Conservation (phyloP, 805 yeast species). For the Scheffersomyces ergatensis region DNA sequence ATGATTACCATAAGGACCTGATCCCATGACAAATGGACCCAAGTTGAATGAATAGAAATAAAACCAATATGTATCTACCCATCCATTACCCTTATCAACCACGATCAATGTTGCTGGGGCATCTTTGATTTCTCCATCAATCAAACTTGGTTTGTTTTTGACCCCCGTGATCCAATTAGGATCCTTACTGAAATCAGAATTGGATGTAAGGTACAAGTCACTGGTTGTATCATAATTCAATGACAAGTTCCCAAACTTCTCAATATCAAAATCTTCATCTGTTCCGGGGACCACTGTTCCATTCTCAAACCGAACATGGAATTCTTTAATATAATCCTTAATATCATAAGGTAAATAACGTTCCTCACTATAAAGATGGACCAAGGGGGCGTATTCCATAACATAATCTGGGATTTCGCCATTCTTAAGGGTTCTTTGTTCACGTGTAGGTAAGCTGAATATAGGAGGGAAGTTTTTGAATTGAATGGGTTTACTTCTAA, state of each 20-base stretch:
- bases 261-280: constrained; percentile 27
- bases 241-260: constrained; percentile 29
- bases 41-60: constrained; percentile 90
- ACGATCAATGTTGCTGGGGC: constrained; percentile 84
- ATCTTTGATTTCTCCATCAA: constrained; percentile 64
- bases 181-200: constrained; percentile 62
- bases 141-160: constrained; percentile 62
- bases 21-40: constrained; percentile 97
- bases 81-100: constrained; percentile 89
- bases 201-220: constrained; percentile 58
- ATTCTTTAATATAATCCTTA: constrained; percentile 62
- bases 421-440: constrained; percentile 36
- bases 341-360: constrained; percentile 81
- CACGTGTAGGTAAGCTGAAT: constrained; percentile 24
- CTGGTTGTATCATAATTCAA: constrained; percentile 16
- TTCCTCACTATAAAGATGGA: constrained; percentile 88
- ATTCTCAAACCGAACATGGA: constrained; percentile 52
- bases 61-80: constrained; percentile 96
- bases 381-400: constrained; percentile 68
- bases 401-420: constrained; percentile 68
- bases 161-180: constrained; percentile 88
- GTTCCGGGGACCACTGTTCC: constrained; percentile 42
- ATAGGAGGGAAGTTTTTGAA: constrained; percentile 33
- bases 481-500: constrained; percentile 5
- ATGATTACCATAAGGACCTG: constrained; percentile 96